Conservation (phyloP, 1,284 basidiomycete species). For the Apiotrichum domesticum region DNA sequence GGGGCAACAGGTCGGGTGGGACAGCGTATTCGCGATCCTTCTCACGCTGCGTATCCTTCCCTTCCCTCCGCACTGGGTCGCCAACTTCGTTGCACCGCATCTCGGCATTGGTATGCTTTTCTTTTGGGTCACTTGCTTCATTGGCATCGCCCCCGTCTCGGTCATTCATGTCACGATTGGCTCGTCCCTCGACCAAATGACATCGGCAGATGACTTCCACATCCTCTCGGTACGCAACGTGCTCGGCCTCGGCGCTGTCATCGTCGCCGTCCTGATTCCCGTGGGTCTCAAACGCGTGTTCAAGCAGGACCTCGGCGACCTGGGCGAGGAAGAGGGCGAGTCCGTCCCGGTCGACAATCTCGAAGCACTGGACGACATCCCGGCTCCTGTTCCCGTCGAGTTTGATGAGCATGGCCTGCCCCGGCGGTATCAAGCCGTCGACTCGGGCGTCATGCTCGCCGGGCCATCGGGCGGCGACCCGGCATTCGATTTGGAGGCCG, state of each 20-base stretch:
- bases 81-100: slow-evolving; percentile 90
- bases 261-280: slow-evolving; percentile 84
- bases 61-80: slow-evolving; percentile 86
- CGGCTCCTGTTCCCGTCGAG: slow-evolving; percentile 11
- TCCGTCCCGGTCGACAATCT: slow-evolving; percentile 7
- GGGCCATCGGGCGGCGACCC: slow-evolving; percentile 15
- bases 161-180: slow-evolving; percentile 96
- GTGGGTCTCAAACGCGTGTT: slow-evolving; percentile 63
- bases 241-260: slow-evolving; percentile 71
- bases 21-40: slow-evolving; percentile 59
- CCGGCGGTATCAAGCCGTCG: slow-evolving; percentile 34
- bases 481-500: neutral
- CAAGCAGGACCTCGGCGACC: slow-evolving; percentile 42
- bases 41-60: slow-evolving; percentile 86
- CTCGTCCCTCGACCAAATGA: slow-evolving; percentile 89
- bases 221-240: slow-evolving; percentile 84
- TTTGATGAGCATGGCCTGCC: slow-evolving; percentile 22
- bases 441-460: slow-evolving; percentile 36
- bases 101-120: slow-evolving; percentile 75
- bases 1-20: slow-evolving; percentile 40
- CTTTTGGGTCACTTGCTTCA: slow-evolving; percentile 86
- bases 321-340: slow-evolving; percentile 29
- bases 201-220: slow-evolving; percentile 82
- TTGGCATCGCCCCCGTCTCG: slow-evolving; percentile 84
- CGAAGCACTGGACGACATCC: slow-evolving; percentile 17